Conservation (phyloP, 192 early-diverging fungal species). For the Coemansia sp. region DNA sequence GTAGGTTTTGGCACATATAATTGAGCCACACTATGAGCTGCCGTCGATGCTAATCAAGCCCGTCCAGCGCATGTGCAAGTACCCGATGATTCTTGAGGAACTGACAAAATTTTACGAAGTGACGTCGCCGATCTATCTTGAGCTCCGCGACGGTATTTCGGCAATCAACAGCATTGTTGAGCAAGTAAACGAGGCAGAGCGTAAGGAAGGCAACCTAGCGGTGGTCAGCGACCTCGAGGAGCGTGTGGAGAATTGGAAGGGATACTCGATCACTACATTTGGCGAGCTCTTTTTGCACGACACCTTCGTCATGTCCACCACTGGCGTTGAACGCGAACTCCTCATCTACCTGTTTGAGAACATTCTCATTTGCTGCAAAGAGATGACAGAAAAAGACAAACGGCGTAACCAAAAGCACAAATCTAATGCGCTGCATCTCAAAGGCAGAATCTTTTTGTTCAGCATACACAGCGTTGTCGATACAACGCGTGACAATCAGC, state of each 20-base stretch:
- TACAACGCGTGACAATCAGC: conserved; percentile 55
- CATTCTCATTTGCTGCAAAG: conserved; percentile 92
- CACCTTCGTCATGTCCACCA: conserved; percentile 78
- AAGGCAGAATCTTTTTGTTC: conserved; percentile 84
- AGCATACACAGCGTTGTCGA: conserved; percentile 75
- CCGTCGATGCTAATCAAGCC: conserved; percentile 96
- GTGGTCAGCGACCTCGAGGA: conserved; percentile 77
- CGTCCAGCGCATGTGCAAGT: conserved; percentile 97
- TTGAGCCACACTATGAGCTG: conserved; percentile 84
- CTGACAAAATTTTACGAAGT: conserved; percentile 65
- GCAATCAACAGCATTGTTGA: conserved; percentile 85
- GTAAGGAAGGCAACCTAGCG: conserved; percentile 83
- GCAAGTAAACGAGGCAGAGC: conserved; percentile 87
- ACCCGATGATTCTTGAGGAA: conserved; percentile 77
- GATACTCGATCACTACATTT: conserved; percentile 71
- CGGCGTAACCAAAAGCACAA: conserved; percentile 54
- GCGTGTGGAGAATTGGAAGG: conserved; percentile 92
- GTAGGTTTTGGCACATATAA: conserved; percentile 62
- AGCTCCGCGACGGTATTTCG: conserved; percentile 70
- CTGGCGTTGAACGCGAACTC: conserved; percentile 77
- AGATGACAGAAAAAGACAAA: conserved; percentile 68
- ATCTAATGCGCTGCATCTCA: conserved; percentile 64
- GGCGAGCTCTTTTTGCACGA: conserved; percentile 84
- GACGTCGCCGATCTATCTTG: conserved; percentile 58
- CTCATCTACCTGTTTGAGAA: conserved; percentile 92